Evolutionary conservation across 768 basidiomycete genomes (phyloP).

Genomic region (Mycena vitilis): DNA sequence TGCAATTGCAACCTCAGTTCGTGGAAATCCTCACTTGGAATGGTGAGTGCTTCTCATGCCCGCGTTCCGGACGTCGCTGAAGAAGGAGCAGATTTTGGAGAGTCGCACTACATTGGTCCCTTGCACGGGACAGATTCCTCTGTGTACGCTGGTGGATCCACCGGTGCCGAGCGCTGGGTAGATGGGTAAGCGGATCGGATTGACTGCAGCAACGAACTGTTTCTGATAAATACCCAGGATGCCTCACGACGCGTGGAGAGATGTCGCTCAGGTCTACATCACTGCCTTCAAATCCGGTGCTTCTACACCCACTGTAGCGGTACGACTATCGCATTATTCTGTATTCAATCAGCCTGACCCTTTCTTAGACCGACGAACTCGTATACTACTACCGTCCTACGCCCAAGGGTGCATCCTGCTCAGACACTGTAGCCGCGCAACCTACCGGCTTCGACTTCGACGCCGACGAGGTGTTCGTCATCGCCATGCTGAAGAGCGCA

Average conservation of each 20-base stretch:
- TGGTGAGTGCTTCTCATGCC: background rate
- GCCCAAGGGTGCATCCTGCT: background rate
- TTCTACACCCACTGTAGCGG: background rate
- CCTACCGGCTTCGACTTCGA: background rate
- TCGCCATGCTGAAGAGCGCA: background rate
- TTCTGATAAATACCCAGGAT: background rate
- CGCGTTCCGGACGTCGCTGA: background rate
- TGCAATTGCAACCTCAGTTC: conserved; percentile 8
- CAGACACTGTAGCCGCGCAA: background rate
- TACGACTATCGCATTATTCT: background rate
- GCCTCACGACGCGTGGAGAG: conserved; percentile 8
- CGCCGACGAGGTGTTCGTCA: background rate
- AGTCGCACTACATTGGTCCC: conserved; percentile 11
- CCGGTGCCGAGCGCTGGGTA: background rate
- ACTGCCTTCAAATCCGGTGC: conserved; percentile 3
- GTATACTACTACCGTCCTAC: conserved; percentile 4
- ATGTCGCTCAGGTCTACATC: background rate
- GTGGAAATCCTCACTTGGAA: conserved; percentile 8
- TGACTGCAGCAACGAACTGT: background rate
- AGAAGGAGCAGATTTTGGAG: background rate
- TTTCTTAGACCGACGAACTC: background rate
- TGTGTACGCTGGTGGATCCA: conserved; percentile 8
- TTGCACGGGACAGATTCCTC: conserved; percentile 2
- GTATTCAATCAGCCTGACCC: too few relatives aligned
- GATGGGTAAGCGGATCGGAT: background rate